Base-by-base conservation (phyloP, 495 filamentous ascomycete species). In the Tuber umbilicatum region DNA sequence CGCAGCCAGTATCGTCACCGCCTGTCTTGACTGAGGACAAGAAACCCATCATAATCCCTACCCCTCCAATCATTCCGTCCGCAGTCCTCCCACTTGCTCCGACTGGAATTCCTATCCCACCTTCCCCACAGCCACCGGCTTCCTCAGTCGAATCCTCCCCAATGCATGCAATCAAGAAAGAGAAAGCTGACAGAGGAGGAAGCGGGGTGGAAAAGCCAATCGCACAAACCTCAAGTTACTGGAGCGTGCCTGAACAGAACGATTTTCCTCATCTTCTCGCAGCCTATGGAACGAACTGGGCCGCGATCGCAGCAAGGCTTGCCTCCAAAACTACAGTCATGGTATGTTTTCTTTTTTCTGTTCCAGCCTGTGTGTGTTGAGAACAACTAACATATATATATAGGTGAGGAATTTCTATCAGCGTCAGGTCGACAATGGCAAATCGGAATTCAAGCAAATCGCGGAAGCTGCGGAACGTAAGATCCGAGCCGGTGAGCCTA, bases 341-440 rank as follows among this genome's bases (percentile, higher is more conserved):
- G 95, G 96, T 96, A 87, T 81, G 87, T 79, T 41, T 37, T 21
- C 14, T n/a, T 21, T 27, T 5, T 73, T 31, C 80, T 68, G 69
- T 74, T 41, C 40, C 73, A 70, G 74, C 78, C 81, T 74, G 75
- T 80, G 75, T 74, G 75, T 80, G 75, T 83, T 74, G 83, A 74
- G 73, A 73, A 80, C 55, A 68, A 76, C 79, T 86, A 85, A 86
- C 74, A 14, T 40, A 35, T 71, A 17, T 73, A 14, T 74, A 68
- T 79, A 97, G 93, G 92, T 98, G 64, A 96, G 95, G 83, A 98
- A 98, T 80, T 94, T 94, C 82, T 97, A 90, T 75, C 88, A 90
- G 67, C 89, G 94, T 4, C 89, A 91, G 76, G 87, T 93, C 41
- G 92, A 96, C n/a, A 86, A 84, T 41, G 89, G 89, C 5, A 89